Evolutionary conservation across 768 basidiomycete genomes (phyloP).

Genomic region (Sporobolomyces roseus): DNA sequence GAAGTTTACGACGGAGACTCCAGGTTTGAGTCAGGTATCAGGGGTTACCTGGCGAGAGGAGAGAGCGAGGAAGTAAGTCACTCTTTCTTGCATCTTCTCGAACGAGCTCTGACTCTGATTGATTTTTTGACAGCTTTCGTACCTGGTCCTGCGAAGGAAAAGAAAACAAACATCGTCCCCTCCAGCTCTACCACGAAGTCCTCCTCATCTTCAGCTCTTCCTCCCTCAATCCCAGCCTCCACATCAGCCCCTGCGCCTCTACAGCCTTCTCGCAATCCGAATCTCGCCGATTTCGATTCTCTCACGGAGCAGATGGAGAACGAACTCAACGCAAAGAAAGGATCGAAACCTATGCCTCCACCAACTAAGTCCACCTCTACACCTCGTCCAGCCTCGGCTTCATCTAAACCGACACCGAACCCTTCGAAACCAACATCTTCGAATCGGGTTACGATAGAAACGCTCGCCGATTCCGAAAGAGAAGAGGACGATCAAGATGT

Average conservation of each 20-base stretch:
- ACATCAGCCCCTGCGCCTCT: not conserved
- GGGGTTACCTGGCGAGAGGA: constrained; percentile 74
- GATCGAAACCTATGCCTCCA: not conserved
- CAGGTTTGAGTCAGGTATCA: constrained; percentile 86
- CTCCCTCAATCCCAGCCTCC: constrained; percentile 9
- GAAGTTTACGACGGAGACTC: constrained; percentile 84
- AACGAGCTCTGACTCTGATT: not conserved
- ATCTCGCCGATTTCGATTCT: constrained; percentile 85
- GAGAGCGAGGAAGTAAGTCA: constrained; percentile 67
- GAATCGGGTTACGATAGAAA: constrained; percentile 25
- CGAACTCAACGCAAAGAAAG: constrained; percentile 56
- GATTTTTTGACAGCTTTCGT: constrained; percentile 43
- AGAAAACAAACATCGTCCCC: constrained; percentile 36
- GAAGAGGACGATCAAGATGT: constrained; percentile 58
- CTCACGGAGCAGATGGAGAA: constrained; percentile 95
- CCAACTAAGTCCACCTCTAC: not conserved
- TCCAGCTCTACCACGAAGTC: constrained; percentile 6
- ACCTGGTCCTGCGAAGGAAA: constrained; percentile 30
- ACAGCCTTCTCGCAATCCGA: constrained; percentile 55
- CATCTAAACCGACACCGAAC: constrained; percentile 22
- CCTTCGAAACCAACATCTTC: constrained; percentile 45
- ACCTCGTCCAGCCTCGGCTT: not conserved
- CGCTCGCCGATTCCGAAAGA: constrained; percentile 44
- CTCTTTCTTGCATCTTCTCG: not conserved
- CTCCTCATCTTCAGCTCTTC: not conserved